Evolutionary conservation across 1,139 yeast species (phyloP).

Genomic region (Pneumocystis murina): DNA sequence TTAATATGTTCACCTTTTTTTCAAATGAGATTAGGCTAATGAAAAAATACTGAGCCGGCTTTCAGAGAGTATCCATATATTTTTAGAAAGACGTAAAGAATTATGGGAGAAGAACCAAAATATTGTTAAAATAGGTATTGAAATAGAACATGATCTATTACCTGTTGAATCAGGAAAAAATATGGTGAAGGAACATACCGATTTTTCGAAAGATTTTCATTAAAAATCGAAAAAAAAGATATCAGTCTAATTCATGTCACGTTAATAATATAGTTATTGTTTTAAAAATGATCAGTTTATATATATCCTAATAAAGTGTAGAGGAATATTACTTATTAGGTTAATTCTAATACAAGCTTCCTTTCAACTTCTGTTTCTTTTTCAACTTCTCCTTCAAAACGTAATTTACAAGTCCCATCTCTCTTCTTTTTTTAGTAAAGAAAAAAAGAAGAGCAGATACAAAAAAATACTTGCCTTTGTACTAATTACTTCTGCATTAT

Average conservation of each 20-base stretch:
- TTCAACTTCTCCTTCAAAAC: constrained; percentile 90
- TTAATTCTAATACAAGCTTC: constrained; percentile 42
- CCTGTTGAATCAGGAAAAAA: not conserved
- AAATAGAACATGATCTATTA: not conserved
- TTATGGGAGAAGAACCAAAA: not conserved
- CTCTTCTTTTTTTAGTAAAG: constrained; percentile 21
- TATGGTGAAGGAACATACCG: not conserved
- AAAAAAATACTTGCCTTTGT: constrained; percentile 26
- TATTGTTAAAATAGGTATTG: not conserved
- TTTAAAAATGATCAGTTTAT: no score
- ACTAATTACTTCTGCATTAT: constrained; percentile 83
- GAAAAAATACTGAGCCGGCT: not conserved
- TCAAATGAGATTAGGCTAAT: not conserved
- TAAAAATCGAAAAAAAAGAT: not conserved
- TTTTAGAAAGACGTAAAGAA: not conserved
- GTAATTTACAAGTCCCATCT: constrained; percentile 62
- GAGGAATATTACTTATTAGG: not conserved
- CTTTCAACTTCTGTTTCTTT: constrained; percentile 90
- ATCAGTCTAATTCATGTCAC: not conserved
- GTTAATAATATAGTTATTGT: no score
- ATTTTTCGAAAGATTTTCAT: not conserved
- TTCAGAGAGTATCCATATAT: not conserved
- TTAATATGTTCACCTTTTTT: not conserved
- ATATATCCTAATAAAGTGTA: no score
- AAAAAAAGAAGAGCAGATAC: not conserved